These are phyloP conservation scores for Penicillium sp. DNA, from an alignment of 2,329 filamentous ascomycete genomes.

Conservation along the genomic window DNA sequence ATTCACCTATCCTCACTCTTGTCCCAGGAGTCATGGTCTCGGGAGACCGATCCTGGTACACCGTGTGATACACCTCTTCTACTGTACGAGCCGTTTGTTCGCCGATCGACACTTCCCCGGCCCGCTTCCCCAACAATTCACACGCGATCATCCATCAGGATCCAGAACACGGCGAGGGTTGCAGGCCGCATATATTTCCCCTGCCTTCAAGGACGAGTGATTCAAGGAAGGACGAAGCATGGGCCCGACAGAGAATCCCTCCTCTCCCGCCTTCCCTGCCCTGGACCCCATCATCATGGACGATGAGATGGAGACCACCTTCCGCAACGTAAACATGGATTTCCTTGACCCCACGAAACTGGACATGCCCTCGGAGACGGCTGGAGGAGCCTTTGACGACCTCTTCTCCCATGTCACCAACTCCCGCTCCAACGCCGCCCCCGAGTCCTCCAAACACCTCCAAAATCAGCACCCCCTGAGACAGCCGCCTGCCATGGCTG, in stretches of 20 bases:
- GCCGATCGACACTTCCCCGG: background rate
- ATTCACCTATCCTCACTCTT: background rate
- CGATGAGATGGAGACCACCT: constrained; percentile 43
- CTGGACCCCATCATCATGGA: constrained; percentile 44
- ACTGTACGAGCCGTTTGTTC: background rate
- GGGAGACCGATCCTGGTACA: constrained; percentile 20
- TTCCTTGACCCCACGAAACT: constrained; percentile 41
- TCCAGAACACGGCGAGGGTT: constrained; percentile 5
- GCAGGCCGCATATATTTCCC: constrained; percentile 9
- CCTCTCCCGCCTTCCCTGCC: constrained; percentile 38
- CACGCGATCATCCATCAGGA: constrained; percentile 11
- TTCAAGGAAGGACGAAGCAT: constrained; percentile 28
- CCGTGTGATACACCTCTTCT: constrained; percentile 3
- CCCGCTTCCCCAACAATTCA: constrained; percentile 9
- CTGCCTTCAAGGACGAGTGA: constrained; percentile 5
- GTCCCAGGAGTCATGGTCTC: constrained; percentile 22
- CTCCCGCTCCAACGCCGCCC: constrained; percentile 28
- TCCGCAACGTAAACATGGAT: constrained; percentile 43
- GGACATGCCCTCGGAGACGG: constrained; percentile 36
- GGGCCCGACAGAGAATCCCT: constrained; percentile 34
- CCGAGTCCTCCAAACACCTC: constrained; percentile 30
- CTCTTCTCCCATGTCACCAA: constrained; percentile 38
- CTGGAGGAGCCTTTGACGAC: constrained; percentile 44
- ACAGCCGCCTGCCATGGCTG: constrained; percentile 31
- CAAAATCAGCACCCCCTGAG: constrained; percentile 35